Percentiles rank a stretch among this genome's conserved stretches.
Conservation (phyloP, 164 flowering plant species). For the Stephania yunnanensis region DNA sequence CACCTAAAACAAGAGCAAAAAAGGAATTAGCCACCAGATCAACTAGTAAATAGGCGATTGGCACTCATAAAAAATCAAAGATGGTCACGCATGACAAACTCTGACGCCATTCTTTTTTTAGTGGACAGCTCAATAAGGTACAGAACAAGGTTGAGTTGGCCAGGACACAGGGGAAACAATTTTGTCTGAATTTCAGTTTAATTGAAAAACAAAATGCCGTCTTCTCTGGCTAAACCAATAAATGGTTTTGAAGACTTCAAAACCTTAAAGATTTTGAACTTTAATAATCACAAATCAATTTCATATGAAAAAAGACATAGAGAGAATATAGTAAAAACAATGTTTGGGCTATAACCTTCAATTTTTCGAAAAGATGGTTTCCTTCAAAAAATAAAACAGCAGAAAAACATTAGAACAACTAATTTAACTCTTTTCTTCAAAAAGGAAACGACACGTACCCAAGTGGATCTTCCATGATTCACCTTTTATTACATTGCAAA, state of each 20-base stretch:
- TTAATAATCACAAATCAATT: too few species aligned
- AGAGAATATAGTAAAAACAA: too few species aligned
- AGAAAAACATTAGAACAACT: too few species aligned
- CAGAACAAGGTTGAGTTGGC: background rate
- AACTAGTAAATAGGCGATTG: background rate
- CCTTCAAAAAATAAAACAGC: too few species aligned
- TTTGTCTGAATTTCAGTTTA: background rate
- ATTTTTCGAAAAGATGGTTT: too few species aligned
- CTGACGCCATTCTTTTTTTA: background rate
- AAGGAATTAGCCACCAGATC: constrained; percentile 3
- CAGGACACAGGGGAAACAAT: background rate
- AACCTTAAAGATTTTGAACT: background rate
- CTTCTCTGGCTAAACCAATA: background rate
- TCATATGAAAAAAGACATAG: too few species aligned
- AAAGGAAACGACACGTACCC: too few species aligned
- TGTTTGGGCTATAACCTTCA: too few species aligned
- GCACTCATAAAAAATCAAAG: background rate
- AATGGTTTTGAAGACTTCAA: background rate
- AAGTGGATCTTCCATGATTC: too few species aligned
- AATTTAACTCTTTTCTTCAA: too few species aligned
- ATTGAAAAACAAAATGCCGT: background rate
- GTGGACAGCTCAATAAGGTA: background rate
- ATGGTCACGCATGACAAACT: background rate
- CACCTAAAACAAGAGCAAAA: constrained; percentile 36
- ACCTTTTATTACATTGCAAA: too few species aligned